Evolutionary conservation across 805 yeast species (phyloP), one percentile per base, ranked within the genome.

Genomic region (Metschnikowia gelsemii): DNA sequence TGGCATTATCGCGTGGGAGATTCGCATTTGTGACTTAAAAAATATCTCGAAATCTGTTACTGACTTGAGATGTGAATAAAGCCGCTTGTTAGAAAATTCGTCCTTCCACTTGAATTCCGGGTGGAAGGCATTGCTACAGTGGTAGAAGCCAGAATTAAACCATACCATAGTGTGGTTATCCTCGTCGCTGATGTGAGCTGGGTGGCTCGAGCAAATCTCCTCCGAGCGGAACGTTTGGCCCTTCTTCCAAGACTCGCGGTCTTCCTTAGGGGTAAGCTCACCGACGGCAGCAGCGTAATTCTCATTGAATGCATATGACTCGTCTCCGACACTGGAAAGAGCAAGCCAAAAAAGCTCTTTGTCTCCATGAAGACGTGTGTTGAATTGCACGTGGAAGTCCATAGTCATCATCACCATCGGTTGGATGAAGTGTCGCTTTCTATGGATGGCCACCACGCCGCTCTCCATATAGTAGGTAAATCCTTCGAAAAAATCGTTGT

Each of bases 121-220:
- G 22, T 45, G 45, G n/a, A 42, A 35, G 51, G 62, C 14, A 58
- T 64, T 58, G 2, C 68, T 67, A 59, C 89, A 84, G 37, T 70
- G 75, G 35, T 71, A 65, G 56, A 82, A 72, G 0, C 91, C 91
- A 13, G 87, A 83, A 52, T 83, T 83, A 32, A 82, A 69, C 88
- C 89, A 84, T 3, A 81, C 52, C 33, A 80, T 56, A 0, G 76
- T 66, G 25, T 64, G 67, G 37, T 70, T 61, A 55, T 76, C 81
- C n/a, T n/a, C n/a, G 38, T 76, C 81, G 17, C 67, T 61, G 8
- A 80, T 57, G 58, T 80, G 86, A 2, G 78, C 82, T 0, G 84
- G 84, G 55, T 79, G 84, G 24, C 79, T 78, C 1, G 82, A 70
- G 54, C 85, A 79, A 17, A 79, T 47, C 59, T 77, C 81, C 36